phyloP scores from a whole-genome alignment of 495 filamentous ascomycete genomes.

The Neurospora sp. region DNA sequence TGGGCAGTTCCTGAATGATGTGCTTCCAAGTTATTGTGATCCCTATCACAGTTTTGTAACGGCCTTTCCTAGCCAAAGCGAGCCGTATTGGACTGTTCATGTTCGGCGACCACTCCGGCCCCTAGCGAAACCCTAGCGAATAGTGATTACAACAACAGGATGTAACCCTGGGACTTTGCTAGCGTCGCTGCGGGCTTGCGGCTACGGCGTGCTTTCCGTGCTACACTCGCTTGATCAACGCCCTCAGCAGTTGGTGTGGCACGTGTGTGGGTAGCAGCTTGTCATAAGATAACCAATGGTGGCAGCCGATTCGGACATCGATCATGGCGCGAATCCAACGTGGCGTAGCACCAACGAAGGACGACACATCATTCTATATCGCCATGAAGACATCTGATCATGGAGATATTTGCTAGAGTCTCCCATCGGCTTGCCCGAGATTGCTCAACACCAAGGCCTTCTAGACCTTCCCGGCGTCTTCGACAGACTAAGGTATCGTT shows the following conservation, averaged over 20 bases:
- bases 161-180: not conserved
- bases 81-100: too few relatives aligned
- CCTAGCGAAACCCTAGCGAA: not conserved
- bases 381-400: not conserved
- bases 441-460: not conserved
- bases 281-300: not conserved
- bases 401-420: not conserved
- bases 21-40: too few relatives aligned
- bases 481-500: not conserved
- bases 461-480: not conserved
- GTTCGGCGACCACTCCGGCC: too few relatives aligned
- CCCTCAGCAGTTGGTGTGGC: not conserved
- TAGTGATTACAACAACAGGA: not conserved
- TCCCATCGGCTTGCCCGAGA: not conserved
- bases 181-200: not conserved
- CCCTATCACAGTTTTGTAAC: too few relatives aligned
- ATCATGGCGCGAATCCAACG: not conserved
- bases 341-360: not conserved
- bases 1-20: too few relatives aligned
- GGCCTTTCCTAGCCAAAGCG: too few relatives aligned
- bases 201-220: not conserved
- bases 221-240: not conserved
- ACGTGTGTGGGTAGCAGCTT: not conserved
- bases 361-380: not conserved
- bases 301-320: not conserved